These are phyloP conservation scores for Notholithocarpus densiflorus DNA, from an alignment of 306 rosid species.

Conservation along the genomic window DNA sequence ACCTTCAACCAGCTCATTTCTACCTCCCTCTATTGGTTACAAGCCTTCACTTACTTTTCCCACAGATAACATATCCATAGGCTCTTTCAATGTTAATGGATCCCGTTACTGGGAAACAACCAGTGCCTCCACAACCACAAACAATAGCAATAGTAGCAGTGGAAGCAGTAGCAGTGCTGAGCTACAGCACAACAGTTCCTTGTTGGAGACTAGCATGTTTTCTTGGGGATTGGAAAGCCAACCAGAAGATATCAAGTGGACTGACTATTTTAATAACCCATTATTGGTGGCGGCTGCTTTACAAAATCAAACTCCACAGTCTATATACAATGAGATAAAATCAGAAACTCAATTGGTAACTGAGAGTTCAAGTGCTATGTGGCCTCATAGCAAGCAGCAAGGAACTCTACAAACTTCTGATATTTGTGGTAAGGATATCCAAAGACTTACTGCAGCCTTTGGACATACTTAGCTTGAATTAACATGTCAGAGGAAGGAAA, in stretches of 20 bases:
- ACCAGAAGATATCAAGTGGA: conserved; percentile 50
- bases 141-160: conserved; percentile 34
- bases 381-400: conserved; percentile 39
- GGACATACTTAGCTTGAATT: conserved; percentile 41
- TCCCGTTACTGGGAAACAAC: conserved; percentile 41
- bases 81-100: conserved; percentile 34
- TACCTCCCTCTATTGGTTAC: conserved; percentile 33
- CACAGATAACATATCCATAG: conserved; percentile 27
- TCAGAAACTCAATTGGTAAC: conserved; percentile 28
- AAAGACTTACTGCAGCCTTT: conserved; percentile 43
- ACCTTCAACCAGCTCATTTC: conserved; percentile 31
- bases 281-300: conserved; percentile 38
- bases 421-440: conserved; percentile 37
- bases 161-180: conserved; percentile 28
- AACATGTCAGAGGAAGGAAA: background rate
- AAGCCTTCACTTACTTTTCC: conserved; percentile 38
- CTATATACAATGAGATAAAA: conserved; percentile 38
- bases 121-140: conserved; percentile 19
- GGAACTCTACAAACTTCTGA: conserved; percentile 23
- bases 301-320: conserved; percentile 28
- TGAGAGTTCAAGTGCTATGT: conserved; percentile 33
- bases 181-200: conserved; percentile 22
- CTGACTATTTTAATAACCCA: conserved; percentile 46
- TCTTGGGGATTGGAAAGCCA: conserved; percentile 43
- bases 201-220: conserved; percentile 22